Conservation (phyloP, 495 filamentous ascomycete species). For the Talaromyces stipitatus region DNA sequence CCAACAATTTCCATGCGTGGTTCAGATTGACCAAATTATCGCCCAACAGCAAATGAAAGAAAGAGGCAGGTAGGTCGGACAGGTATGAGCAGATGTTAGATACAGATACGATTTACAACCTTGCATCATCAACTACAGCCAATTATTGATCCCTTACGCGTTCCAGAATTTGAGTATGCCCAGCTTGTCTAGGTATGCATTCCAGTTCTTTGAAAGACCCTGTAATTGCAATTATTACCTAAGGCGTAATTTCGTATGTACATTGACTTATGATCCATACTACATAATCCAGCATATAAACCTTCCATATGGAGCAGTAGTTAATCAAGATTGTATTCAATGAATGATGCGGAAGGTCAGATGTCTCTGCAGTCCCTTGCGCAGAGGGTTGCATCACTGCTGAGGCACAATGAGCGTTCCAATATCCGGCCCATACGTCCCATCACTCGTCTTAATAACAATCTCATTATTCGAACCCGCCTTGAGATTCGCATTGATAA, state of each 20-base stretch:
- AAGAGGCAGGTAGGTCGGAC: neutral
- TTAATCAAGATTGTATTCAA: no score
- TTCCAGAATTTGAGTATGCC: neutral
- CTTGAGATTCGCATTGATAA: neutral
- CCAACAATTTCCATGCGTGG: neutral
- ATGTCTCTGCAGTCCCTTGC: neutral
- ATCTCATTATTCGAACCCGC: neutral
- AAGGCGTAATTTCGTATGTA: no score
- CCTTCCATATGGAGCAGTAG: no score
- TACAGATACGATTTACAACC: neutral
- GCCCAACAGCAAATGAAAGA: no score
- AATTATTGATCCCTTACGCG: neutral
- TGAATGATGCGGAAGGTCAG: no score
- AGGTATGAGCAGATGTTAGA: neutral
- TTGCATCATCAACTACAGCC: neutral
- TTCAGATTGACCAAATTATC: neutral
- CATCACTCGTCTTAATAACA: neutral
- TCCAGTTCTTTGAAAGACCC: neutral
- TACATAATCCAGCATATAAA: no score
- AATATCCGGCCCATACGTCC: constrained; percentile 2
- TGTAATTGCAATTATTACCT: neutral
- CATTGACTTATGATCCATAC: no score
- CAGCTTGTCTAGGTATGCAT: neutral
- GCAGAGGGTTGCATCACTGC: neutral
- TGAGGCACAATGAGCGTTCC: neutral